Conservation (phyloP, 2,329 filamentous ascomycete species). For the Fusarium nodosum region DNA sequence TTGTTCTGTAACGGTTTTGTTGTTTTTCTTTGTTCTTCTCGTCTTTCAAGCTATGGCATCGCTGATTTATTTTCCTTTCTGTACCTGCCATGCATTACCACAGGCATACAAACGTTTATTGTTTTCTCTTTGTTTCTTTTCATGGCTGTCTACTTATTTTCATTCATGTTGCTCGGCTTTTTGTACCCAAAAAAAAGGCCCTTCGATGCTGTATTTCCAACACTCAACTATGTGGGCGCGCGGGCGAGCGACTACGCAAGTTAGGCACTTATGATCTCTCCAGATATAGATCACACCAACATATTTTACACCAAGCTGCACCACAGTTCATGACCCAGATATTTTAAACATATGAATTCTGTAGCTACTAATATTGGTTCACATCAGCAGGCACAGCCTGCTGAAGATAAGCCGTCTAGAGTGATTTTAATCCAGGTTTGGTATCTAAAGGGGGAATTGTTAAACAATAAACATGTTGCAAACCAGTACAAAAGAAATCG, state of each 20-base stretch:
- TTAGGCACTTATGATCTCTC: too few species aligned
- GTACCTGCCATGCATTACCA: too few species aligned
- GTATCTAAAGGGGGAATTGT: slow-evolving; percentile 44
- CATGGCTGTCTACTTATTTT: not conserved
- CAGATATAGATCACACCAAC: too few species aligned
- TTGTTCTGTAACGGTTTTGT: not conserved
- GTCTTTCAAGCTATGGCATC: not conserved
- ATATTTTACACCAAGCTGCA: not conserved
- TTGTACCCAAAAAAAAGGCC: too few species aligned
- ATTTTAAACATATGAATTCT: slow-evolving; percentile 18
- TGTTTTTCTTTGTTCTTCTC: not conserved
- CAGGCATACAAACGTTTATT: too few species aligned
- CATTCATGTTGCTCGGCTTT: not conserved
- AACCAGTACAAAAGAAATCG: slow-evolving; percentile 20
- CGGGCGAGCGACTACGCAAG: too few species aligned
- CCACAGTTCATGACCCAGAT: rapidly evolving
- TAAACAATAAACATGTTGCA: slow-evolving; percentile 26
- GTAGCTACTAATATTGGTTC: slow-evolving; percentile 32
- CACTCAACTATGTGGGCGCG: too few species aligned
- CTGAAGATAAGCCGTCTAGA: slow-evolving; percentile 35
- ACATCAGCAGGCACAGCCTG: slow-evolving; percentile 35
- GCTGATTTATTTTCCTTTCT: not conserved
- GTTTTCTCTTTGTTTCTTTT: too few species aligned
- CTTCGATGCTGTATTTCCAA: too few species aligned
- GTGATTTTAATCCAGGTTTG: slow-evolving; percentile 40